Conservation (phyloP, 2,329 filamentous ascomycete species). For the Anthostomella pinea region DNA sequence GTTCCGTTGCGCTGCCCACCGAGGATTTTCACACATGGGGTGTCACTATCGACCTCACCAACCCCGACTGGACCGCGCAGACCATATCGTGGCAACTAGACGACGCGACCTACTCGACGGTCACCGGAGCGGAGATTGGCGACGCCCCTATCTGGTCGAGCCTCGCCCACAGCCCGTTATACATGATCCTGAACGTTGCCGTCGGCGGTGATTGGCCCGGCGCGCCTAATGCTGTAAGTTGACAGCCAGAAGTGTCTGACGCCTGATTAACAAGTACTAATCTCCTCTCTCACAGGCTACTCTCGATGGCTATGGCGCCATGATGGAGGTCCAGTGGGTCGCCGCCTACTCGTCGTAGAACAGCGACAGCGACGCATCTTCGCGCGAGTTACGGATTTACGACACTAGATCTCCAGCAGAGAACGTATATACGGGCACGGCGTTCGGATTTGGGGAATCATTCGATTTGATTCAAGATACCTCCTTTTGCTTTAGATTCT, state of each 20-base stretch:
- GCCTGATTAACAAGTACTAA: constrained; percentile 12
- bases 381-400: constrained; percentile 6
- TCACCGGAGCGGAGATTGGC: constrained; percentile 44
- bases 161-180: constrained; percentile 47
- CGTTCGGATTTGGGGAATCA: constrained; percentile 19
- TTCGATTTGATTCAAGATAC: constrained; percentile 25
- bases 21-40: constrained; percentile 48
- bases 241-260: background rate
- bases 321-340: constrained; percentile 34
- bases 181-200: constrained; percentile 53
- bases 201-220: constrained; percentile 51
- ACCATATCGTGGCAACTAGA: constrained; percentile 51
- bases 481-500: constrained; percentile 22
- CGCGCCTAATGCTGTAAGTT: constrained; percentile 26
- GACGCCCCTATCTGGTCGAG: constrained; percentile 47
- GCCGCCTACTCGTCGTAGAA: constrained; percentile 30
- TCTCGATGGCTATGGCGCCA: constrained; percentile 28
- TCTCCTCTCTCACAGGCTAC: constrained; percentile 17
- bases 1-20: constrained; percentile 35
- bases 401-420: constrained; percentile 13
- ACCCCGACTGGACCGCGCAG: constrained; percentile 44
- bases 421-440: constrained; percentile 21
- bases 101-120: constrained; percentile 40
- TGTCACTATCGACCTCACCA: constrained; percentile 48
- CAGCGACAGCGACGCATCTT: background rate